These are phyloP conservation scores for Rossbeevera mucosa DNA, from an alignment of 768 basidiomycete species.

Conservation along the genomic window DNA sequence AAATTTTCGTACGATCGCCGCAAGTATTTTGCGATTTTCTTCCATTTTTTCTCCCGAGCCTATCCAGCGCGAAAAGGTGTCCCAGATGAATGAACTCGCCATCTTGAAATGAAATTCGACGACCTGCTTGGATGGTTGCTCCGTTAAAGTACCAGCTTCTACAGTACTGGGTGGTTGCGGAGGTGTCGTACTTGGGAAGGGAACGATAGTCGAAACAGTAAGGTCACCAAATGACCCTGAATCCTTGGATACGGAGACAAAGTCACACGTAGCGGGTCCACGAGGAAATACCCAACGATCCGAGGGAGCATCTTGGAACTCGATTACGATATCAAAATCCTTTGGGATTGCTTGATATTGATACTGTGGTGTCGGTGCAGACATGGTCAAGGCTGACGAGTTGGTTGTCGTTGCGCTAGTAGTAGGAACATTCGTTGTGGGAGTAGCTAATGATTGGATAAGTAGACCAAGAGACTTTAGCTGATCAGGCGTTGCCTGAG, in stretches of 20 bases:
- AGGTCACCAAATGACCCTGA: conserved; percentile 27
- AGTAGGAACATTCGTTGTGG: conserved; percentile 3
- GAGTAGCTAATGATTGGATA: conserved; percentile 60
- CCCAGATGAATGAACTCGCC: conserved; percentile 49
- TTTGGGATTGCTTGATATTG: conserved; percentile 35
- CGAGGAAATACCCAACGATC: conserved; percentile 72
- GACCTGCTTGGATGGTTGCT: conserved; percentile 27
- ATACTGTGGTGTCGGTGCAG: conserved; percentile 17
- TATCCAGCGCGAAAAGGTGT: conserved; percentile 56
- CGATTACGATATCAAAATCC: conserved; percentile 70
- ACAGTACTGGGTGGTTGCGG: conserved; percentile 9
- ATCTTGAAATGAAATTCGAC: conserved; percentile 47
- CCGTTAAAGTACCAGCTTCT: conserved; percentile 9
- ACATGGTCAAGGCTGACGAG: conserved; percentile 13
- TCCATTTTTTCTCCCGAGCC: conserved; percentile 52
- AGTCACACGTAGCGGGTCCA: conserved; percentile 49
- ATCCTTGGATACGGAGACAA: conserved; percentile 19
- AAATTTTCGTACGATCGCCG: conserved; percentile 38
- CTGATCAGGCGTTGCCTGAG: conserved; percentile 59
- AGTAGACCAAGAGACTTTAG: conserved; percentile 64
- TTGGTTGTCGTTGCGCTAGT: conserved; percentile 1
- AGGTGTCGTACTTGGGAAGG: conserved; percentile 33
- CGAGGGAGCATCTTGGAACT: conserved; percentile 57
- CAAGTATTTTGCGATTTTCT: conserved; percentile 43
- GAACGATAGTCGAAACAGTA: conserved; percentile 43